Evolutionary conservation across 176 grass and related monocot species (phyloP), one percentile per base, ranked within the genome.

Genomic region (Phoenix roebelenii): DNA sequence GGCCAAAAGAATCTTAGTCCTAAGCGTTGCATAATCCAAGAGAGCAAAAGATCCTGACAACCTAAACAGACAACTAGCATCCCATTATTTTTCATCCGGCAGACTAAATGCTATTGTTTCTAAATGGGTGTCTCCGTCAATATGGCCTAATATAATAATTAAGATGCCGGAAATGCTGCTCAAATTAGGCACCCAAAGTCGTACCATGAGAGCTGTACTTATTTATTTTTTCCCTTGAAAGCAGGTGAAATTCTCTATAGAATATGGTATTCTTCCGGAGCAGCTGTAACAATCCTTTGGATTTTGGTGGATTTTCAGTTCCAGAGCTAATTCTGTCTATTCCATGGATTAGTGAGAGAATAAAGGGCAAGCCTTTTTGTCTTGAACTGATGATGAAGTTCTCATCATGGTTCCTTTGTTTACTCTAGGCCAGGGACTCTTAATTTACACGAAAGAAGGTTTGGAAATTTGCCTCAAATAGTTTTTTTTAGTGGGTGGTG

Each of bases 301-400:
- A 23, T 18, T 12, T 26, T 55, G 26, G 23, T 54, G 59, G 18
- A 3, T 54, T 44, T 24, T 15, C 9, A 0, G 32, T 23, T 50
- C n/a, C 23, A 67, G 54, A 88, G 90, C 86, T 84, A 87, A 84
- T 77, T 56, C 70, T 76, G 81, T 85, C 87, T 72, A 35, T 78
- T 80, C 61, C 72, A 22, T 66, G 72, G 29, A 67, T 82, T 69
- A 72, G 72, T 68, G 72, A 69, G 25, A 68, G 22, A 68, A n/a
- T 7, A 55, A 50, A 70, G 64, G 29, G 61, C 56, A 17, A 62
- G 54, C 77, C 35, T 10, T 29, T 65, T 72, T 77, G 83, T 86
- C 76, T 80, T 75, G 52, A 68, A 64, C 61, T 67, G 78, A 80
- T 61, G 54, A 75, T 58, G 76, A 90, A 20, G 48, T 49, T 59